Evolutionary conservation across 345 rosid species (phyloP).

Genomic region (Salix brachista): DNA sequence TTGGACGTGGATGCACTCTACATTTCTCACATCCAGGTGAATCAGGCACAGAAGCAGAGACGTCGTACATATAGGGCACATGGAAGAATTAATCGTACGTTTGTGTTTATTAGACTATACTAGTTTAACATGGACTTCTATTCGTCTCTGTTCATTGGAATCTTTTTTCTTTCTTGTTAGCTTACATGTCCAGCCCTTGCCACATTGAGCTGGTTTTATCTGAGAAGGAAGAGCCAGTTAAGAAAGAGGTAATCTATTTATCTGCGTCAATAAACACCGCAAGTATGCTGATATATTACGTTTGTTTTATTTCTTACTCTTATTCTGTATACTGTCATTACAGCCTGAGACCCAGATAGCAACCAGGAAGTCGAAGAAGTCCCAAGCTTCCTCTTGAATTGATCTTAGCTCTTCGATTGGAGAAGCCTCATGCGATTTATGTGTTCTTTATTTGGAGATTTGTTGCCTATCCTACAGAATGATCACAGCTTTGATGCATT

Average conservation of each 20-base stretch:
- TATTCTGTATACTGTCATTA: not conserved
- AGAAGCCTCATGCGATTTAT: not conserved
- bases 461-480: conserved; percentile 19
- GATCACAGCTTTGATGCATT: conserved; percentile 19
- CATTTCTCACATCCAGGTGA: conserved; percentile 89
- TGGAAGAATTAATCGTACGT: conserved; percentile 94
- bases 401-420: not conserved
- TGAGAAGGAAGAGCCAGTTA: conserved; percentile 90
- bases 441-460: conserved; percentile 7
- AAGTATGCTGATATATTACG: not conserved
- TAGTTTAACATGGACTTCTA: not conserved
- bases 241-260: conserved; percentile 65
- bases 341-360: conserved; percentile 92
- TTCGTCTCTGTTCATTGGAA: not conserved
- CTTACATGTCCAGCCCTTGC: conserved; percentile 97
- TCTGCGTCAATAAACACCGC: not conserved
- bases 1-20: conserved; percentile 84
- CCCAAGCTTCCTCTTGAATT: conserved; percentile 32
- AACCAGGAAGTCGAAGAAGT: conserved; percentile 66
- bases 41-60: conserved; percentile 94
- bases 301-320: not conserved
- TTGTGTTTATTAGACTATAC: not conserved
- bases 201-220: conserved; percentile 87
- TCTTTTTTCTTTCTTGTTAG: conserved; percentile 26
- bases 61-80: conserved; percentile 97